These are phyloP conservation scores for Aspergillus sp. DNA, from an alignment of 2,329 filamentous ascomycete species.

Conservation along the genomic window DNA sequence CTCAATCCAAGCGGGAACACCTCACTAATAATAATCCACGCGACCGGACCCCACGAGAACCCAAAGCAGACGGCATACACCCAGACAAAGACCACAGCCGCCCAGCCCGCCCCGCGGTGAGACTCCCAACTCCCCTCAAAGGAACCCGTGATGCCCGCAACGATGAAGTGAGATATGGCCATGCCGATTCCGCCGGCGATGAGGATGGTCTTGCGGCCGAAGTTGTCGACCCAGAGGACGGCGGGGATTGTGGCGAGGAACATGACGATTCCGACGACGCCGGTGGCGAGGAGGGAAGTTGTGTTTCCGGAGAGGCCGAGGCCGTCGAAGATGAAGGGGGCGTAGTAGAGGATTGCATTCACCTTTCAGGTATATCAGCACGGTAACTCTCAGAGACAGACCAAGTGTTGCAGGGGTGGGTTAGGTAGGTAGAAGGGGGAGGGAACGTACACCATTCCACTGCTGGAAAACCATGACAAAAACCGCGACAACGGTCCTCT, in stretches of 20 bases:
- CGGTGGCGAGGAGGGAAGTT: constrained; percentile 44
- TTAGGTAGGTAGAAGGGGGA: constrained; percentile 58
- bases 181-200: constrained; percentile 67
- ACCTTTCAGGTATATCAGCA: constrained; percentile 34
- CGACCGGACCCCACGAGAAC: constrained; percentile 69
- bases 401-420: constrained; percentile 45
- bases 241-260: constrained; percentile 43
- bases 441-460: neutral
- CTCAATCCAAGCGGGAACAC: constrained; percentile 73
- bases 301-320: constrained; percentile 43
- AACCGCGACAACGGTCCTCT: constrained; percentile 39
- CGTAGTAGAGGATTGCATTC: constrained; percentile 46
- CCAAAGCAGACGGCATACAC: constrained; percentile 76
- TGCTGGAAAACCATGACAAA: constrained; percentile 38
- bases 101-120: constrained; percentile 70
- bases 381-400: no score
- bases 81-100: constrained; percentile 64
- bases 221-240: constrained; percentile 46
- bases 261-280: constrained; percentile 46
- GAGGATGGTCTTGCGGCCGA: constrained; percentile 47
- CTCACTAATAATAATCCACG: constrained; percentile 75
- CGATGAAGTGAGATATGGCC: constrained; percentile 72
- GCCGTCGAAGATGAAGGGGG: constrained; percentile 40
- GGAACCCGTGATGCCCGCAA: constrained; percentile 71
- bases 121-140: constrained; percentile 63